These are phyloP conservation scores for Amauroascus verrucosus DNA, from an alignment of 2,329 filamentous ascomycete genomes.

Conservation along the genomic window DNA sequence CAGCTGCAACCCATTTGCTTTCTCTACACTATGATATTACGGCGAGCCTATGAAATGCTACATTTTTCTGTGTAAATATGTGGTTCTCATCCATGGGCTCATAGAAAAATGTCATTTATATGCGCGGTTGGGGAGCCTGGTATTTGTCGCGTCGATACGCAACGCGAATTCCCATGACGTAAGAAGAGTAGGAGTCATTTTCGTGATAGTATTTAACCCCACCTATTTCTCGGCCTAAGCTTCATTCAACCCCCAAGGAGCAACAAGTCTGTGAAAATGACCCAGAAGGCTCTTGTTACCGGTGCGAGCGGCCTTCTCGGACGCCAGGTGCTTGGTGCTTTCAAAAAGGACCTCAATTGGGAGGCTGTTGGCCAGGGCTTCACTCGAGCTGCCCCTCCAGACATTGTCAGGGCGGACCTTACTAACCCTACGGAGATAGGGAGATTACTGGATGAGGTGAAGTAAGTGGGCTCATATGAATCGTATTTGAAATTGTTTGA, in stretches of 20 bases:
- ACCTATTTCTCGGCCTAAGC: neutral
- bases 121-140: too few species aligned
- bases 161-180: neutral
- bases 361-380: constrained; percentile 62
- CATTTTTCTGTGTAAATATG: too few species aligned
- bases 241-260: neutral
- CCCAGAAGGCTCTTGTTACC: constrained; percentile 59
- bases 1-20: too few species aligned
- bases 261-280: constrained; percentile 22
- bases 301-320: constrained; percentile 78
- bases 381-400: constrained; percentile 55
- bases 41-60: too few species aligned
- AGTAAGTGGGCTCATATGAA: constrained; percentile 30
- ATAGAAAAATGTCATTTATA: too few species aligned
- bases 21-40: too few species aligned
- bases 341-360: constrained; percentile 53
- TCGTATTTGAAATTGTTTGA: neutral
- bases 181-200: too few species aligned
- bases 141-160: too few species aligned
- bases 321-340: constrained; percentile 62
- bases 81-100: too few species aligned
- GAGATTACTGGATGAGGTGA: constrained; percentile 42
- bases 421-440: constrained; percentile 38
- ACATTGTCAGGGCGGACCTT: constrained; percentile 51
- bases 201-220: neutral